Percentiles rank a stretch among this genome's conserved stretches.
Evolutionary conservation across 2,329 filamentous ascomycete species (phyloP).

Genomic region (Mycogone perniciosa): DNA sequence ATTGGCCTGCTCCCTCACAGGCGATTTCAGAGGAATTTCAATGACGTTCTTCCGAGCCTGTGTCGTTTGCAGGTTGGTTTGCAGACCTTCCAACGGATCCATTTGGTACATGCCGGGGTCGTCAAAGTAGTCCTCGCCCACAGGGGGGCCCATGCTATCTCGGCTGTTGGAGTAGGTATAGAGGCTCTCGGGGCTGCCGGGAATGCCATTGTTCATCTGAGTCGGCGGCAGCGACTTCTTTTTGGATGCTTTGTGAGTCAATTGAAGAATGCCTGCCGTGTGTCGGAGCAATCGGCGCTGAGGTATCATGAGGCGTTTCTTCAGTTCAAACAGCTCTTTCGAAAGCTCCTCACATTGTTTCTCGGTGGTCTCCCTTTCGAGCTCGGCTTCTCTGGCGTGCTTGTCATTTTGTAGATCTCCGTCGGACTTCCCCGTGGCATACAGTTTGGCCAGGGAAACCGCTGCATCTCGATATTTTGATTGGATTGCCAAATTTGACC

Average conservation of each 20-base stretch:
- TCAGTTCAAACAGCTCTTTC: slow-evolving; percentile 69
- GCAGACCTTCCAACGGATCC: slow-evolving; percentile 52
- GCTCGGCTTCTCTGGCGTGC: slow-evolving; percentile 57
- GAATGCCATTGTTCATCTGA: slow-evolving; percentile 50
- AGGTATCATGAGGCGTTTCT: slow-evolving; percentile 68
- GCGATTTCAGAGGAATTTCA: slow-evolving; percentile 55
- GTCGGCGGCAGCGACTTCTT: slow-evolving; percentile 39
- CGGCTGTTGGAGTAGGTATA: slow-evolving; percentile 60
- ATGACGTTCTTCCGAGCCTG: slow-evolving; percentile 37
- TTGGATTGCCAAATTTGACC: slow-evolving; percentile 79
- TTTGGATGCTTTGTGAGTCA: slow-evolving; percentile 76
- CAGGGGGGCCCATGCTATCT: slow-evolving; percentile 49
- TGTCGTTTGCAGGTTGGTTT: slow-evolving; percentile 15
- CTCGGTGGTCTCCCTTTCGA: slow-evolving; percentile 67
- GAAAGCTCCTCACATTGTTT: slow-evolving; percentile 82
- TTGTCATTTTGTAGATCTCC: slow-evolving; percentile 44
- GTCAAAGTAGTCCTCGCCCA: slow-evolving; percentile 63
- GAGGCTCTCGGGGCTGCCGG: slow-evolving; percentile 70
- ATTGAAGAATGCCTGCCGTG: slow-evolving; percentile 84
- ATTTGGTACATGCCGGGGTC: slow-evolving; percentile 68
- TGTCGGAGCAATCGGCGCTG: slow-evolving; percentile 77
- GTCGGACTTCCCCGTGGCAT: slow-evolving; percentile 50
- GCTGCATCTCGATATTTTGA: slow-evolving; percentile 93
- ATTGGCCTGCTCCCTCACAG: slow-evolving; percentile 46
- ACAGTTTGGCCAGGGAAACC: slow-evolving; percentile 74